Percentiles rank a stretch among this genome's conserved stretches.
phyloP scores from a whole-genome alignment of 2,329 filamentous ascomycete species.

The Colletotrichum sp. region DNA sequence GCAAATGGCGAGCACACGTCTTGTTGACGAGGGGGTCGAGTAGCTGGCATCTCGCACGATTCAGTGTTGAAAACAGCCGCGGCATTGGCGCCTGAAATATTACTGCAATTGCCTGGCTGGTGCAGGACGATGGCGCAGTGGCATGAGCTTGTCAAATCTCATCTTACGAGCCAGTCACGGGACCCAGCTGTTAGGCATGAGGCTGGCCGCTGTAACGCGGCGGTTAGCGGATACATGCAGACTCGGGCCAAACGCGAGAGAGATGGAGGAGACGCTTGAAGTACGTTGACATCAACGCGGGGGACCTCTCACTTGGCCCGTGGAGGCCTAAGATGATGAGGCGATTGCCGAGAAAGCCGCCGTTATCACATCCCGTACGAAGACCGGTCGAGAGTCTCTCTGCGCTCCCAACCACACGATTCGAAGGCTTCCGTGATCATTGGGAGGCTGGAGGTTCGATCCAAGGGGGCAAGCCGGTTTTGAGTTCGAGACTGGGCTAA shows the following conservation, averaged over 20 bases:
- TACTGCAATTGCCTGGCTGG: not conserved
- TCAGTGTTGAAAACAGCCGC: not conserved
- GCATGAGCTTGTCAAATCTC: not conserved
- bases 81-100: conserved; percentile 1
- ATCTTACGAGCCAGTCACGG: not conserved
- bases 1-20: not conserved
- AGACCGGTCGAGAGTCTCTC: not conserved
- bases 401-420: not conserved
- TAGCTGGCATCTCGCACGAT: not conserved
- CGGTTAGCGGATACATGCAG: not conserved
- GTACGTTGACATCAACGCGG: not conserved
- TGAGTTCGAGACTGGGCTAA: not conserved
- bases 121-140: not conserved
- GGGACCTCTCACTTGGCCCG: not conserved
- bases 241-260: not conserved
- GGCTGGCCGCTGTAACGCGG: not conserved
- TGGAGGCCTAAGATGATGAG: not conserved
- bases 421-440: not conserved
- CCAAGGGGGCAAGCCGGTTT: not conserved
- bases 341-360: conserved; percentile 3
- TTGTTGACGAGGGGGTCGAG: not conserved
- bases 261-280: not conserved
- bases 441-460: not conserved
- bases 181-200: not conserved
- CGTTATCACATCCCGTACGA: not conserved